Conservation (phyloP, 225 moss, liverwort and hornwort genomes). For the Ulota crispa region DNA sequence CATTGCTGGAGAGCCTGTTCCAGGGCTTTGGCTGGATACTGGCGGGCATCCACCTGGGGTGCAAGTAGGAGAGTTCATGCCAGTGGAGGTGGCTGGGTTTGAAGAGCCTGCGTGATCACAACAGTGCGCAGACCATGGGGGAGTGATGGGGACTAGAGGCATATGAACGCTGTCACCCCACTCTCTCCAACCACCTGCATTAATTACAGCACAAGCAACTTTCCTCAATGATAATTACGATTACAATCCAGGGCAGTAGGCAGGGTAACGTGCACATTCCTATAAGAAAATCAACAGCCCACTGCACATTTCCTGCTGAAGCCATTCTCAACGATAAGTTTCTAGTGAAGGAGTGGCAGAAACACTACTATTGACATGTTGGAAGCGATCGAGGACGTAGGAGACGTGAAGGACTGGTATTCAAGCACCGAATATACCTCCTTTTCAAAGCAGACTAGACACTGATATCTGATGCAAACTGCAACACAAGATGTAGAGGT, state of each 20-base stretch:
- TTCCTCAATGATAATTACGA: background rate
- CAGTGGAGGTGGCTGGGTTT: slow-evolving; percentile 31
- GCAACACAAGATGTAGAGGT: background rate
- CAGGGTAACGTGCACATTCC: background rate
- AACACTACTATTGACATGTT: background rate
- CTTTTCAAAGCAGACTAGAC: background rate
- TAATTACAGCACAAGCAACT: background rate
- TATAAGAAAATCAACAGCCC: background rate
- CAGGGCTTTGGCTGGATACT: slow-evolving; percentile 39
- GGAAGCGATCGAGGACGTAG: background rate
- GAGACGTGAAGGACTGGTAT: background rate
- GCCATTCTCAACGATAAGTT: background rate
- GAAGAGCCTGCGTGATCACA: slow-evolving; percentile 47
- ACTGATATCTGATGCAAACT: background rate
- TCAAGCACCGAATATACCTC: background rate
- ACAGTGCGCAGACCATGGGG: slow-evolving; percentile 50
- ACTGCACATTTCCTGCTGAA: background rate
- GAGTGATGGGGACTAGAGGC: slow-evolving; percentile 35
- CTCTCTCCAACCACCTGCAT: slow-evolving; percentile 81
- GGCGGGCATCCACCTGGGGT: slow-evolving; percentile 45
- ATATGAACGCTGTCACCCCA: slow-evolving; percentile 61
- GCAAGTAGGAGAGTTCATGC: slow-evolving; percentile 37
- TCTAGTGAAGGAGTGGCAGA: background rate
- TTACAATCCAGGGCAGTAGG: background rate
- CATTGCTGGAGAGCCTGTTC: slow-evolving; percentile 39